Base-by-base conservation (phyloP, 2,329 filamentous ascomycete genomes). In the Cadophora gregata region DNA sequence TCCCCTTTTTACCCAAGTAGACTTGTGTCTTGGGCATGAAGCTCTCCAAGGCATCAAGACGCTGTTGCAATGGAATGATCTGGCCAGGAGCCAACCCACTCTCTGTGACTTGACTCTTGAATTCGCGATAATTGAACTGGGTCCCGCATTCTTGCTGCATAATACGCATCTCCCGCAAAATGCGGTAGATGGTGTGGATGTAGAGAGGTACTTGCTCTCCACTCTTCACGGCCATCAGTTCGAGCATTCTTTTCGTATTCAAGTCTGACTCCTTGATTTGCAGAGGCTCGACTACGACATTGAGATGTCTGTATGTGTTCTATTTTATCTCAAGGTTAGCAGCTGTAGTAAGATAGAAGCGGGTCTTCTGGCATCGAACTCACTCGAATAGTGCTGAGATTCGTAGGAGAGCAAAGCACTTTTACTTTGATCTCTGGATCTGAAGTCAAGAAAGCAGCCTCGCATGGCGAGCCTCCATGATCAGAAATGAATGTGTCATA, bases 31-130 rank as follows among this genome's bases (percentile, higher is more conserved):
- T 24, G 1, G 82, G 80, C 76, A 92, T 82, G 76, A 91, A 92
- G 19, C 84, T 88, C 72, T 92, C 86, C 0, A 93, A 79, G 0
- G 88, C 81, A 7, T 86, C 82, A 1, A 93, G 79, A 0, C 90
- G 83, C 75, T 88, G 83, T 0, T 81, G 77, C 1, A 95, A 78
- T 0, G 88, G 86, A 0, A 73, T 79, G 0, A 76, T 74, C 72
- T 93, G 90, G 1, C 75, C 78, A 0, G 76, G 71, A 0, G 80
- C 79, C 24, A 91, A 79, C 29, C 81, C 78, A 0, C 62, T 27
- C 0, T 75, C 68, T 0, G 85, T 72, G 1, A 77, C 69, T 0
- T 48, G 38, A 2, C 33, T n/a, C 51, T 78, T 80, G 73, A 86
- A 86, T 0, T 71, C 67, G 0, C 53, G 38, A 68, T 86, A 87